Evolutionary conservation across 2,329 filamentous ascomycete species (phyloP), one percentile per base, ranked within the genome.

Genomic region (Fusarium pininemorale): DNA sequence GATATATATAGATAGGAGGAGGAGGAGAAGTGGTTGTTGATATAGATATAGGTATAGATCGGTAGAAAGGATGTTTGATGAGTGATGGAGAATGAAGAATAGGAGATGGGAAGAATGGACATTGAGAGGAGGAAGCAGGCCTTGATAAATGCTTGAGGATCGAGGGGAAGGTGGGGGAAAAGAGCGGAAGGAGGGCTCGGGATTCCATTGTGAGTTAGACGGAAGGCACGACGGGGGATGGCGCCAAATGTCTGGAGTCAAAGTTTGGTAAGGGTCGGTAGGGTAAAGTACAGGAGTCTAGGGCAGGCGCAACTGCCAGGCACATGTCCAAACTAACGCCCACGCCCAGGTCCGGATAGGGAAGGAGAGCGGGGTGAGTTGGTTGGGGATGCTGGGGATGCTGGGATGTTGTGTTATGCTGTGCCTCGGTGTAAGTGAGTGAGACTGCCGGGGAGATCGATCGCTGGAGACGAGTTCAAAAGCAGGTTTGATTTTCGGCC

Each of bases 111-210:
- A 63, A 75, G 50, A 39, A 60, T 57, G 50, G 53, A 63, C 51
- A 35, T 64, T 62, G 71, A 62, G 50, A 45, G 32, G 71, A 69
- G 70, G 70, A 69, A 65, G 63, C 42, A 41, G 57, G 51, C 66
- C 66, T 64, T 62, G 61, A 77, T 77, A 78, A 75, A 74, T 75
- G 70, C 57, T 64, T 66, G 39, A 71, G 65, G 47, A 58, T 39
- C 51, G 64, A 58, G 51, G 50, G 26, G 72, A 70, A 72, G 73
- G 68, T 74, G 72, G 76, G 75, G 75, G 70, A 74, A 65, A 56
- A 48, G 63, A 57, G 68, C 70, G 75, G 71, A 75, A 65, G 56
- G 47, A 61, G 50, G 35, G 42, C 35, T 74, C 71, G 69, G 63
- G 61, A 60, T 66, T 28, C 63, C 74, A 75, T 75, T 69, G 55